Evolutionary conservation across 1,284 basidiomycete genomes (phyloP).

Genomic region (Ustilago shanxiensis): DNA sequence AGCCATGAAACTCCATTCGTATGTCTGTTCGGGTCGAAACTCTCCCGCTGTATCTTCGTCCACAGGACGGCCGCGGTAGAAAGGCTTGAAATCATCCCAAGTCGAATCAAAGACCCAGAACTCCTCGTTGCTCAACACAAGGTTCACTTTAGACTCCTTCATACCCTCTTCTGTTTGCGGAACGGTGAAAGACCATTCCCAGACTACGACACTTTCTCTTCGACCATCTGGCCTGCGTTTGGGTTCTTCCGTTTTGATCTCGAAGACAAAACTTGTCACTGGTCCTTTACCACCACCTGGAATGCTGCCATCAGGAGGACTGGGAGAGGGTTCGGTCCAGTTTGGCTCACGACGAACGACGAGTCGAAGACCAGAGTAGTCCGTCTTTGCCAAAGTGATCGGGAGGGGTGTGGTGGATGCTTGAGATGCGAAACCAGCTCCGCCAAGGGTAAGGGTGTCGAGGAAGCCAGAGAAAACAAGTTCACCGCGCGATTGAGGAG

Average conservation of each 20-base stretch:
- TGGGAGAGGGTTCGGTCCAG: constrained; percentile 18
- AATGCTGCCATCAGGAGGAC: constrained; percentile 15
- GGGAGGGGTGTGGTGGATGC: constrained; percentile 60
- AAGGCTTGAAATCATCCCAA: constrained; percentile 71
- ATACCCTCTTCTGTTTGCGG: constrained; percentile 17
- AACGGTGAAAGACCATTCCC: constrained; percentile 71
- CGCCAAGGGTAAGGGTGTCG: constrained; percentile 72
- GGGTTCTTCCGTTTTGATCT: constrained; percentile 71
- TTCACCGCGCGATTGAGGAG: constrained; percentile 39
- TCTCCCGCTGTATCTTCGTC: constrained; percentile 38
- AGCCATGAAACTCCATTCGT: constrained; percentile 63
- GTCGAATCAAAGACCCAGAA: constrained; percentile 59
- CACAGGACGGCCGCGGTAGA: constrained; percentile 72
- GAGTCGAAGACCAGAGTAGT: constrained; percentile 43
- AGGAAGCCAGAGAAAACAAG: constrained; percentile 59
- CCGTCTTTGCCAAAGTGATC: constrained; percentile 28
- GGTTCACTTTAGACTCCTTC: constrained; percentile 11
- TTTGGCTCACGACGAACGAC: constrained; percentile 34
- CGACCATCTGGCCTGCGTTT: constrained; percentile 68
- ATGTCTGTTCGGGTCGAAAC: constrained; percentile 42
- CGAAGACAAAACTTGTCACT: constrained; percentile 69
- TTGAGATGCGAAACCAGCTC: constrained; percentile 74
- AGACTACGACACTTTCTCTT: constrained; percentile 71
- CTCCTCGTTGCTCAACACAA: constrained; percentile 27
- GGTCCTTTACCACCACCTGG: constrained; percentile 46